Evolutionary conservation across 1,284 basidiomycete genomes (phyloP).

Genomic region (Apiotrichum domesticum): DNA sequence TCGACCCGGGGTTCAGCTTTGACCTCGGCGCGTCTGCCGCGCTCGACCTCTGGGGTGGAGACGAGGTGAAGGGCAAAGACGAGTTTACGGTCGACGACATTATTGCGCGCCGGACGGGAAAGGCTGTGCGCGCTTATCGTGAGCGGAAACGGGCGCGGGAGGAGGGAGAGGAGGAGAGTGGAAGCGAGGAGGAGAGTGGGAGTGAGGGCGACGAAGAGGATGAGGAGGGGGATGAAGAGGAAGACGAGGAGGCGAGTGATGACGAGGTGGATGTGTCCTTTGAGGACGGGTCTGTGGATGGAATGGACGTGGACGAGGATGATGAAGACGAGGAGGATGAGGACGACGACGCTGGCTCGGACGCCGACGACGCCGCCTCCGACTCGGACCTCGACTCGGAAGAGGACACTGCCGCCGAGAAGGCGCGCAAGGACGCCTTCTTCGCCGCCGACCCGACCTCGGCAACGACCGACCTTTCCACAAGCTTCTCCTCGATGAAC

Average conservation of each 20-base stretch:
- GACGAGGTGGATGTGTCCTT: constrained; percentile 27
- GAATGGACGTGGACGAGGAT: constrained; percentile 30
- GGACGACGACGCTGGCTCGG: constrained; percentile 27
- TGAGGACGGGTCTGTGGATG: constrained; percentile 32
- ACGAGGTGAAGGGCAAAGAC: constrained; percentile 44
- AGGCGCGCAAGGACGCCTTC: constrained; percentile 75
- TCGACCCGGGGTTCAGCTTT: constrained; percentile 77
- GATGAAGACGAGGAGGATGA: constrained; percentile 49
- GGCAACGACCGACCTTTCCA: constrained; percentile 42
- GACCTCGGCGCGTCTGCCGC: constrained; percentile 61
- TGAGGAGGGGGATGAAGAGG: constrained; percentile 41
- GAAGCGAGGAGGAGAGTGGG: constrained; percentile 23
- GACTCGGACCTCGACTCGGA: constrained; percentile 52
- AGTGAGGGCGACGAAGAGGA: constrained; percentile 36
- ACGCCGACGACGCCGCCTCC: constrained; percentile 26
- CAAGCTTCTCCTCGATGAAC: constrained; percentile 77
- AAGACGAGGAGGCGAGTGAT: constrained; percentile 20
- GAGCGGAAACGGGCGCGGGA: constrained; percentile 57
- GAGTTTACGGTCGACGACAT: constrained; percentile 86
- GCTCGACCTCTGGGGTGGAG: constrained; percentile 39
- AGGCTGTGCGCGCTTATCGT: constrained; percentile 37
- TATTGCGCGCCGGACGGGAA: constrained; percentile 61
- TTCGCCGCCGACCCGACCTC: constrained; percentile 56
- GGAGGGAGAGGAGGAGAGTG: constrained; percentile 25
- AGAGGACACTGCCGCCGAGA: constrained; percentile 63